Evolutionary conservation across 83 land plant genomes (phyloP).

Genomic region (Diphasiastrum complanatum): DNA sequence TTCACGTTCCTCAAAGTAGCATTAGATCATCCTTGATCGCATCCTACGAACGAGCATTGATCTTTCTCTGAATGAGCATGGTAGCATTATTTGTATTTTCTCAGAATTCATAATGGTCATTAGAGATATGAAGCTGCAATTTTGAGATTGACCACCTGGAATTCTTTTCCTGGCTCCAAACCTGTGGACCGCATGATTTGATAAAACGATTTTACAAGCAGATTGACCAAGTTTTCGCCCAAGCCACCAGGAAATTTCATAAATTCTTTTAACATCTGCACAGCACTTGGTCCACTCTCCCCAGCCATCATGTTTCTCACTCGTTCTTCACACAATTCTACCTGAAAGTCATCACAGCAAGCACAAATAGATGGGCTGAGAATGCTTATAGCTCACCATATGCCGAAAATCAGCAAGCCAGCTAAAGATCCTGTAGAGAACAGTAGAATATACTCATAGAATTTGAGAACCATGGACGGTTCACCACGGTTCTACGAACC

Average conservation of each 20-base stretch:
- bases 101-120: conserved; percentile 3
- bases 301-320: conserved; percentile 18
- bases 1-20: not conserved
- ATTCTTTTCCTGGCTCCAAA: conserved; percentile 42
- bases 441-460: too few species aligned
- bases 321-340: conserved; percentile 30
- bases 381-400: too few species aligned
- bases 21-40: not conserved
- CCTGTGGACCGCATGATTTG: conserved; percentile 26
- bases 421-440: too few species aligned
- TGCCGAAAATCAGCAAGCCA: too few species aligned
- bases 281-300: conserved; percentile 2
- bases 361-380: too few species aligned
- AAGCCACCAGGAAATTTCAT: conserved; percentile 24
- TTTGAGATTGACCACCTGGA: conserved; percentile 23
- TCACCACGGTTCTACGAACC: too few species aligned
- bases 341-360: too few species aligned
- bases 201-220: conserved; percentile 23
- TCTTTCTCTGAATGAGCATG: too few species aligned
- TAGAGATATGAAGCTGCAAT: not conserved
- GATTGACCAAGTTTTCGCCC: conserved; percentile 18
- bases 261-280: conserved; percentile 25
- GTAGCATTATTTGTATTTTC: too few species aligned
- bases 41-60: too few species aligned
- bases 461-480: too few species aligned